Evolutionary conservation across 1,284 basidiomycete genomes (phyloP), one percentile per base, ranked within the genome.

Genomic region (Moesziomyces sp.): DNA sequence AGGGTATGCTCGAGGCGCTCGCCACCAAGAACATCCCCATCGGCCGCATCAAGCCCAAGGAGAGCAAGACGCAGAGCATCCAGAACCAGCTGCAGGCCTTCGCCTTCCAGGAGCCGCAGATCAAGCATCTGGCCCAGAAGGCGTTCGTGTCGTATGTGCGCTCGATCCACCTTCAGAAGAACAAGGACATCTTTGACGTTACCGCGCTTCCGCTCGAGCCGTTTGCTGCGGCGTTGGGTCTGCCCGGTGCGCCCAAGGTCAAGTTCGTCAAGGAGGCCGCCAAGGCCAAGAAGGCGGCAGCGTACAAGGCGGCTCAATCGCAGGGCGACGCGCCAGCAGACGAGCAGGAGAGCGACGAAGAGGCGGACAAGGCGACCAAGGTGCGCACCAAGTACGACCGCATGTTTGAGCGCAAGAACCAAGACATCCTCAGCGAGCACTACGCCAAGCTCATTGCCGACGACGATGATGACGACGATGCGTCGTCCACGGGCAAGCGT

Each of bases 351-450:
- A 84, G 75, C 0, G 85, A 84, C 35, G 81, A 56, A 6, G 59
- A 52, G 7, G 48, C 52, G 5, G 56, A 56, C 19, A 73, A 75
- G 26, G 68, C 67, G 24, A 72, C 64, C 23, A 76, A 81, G 35
- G 80, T 81, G 57, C 69, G 78, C 64, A 98, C 97, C 5, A 98
- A 97, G 86, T 97, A 98, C 84, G 97, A 99, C 85, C 90, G 94
- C 54, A 97, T 99, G 93, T 99, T 99, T 82, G 92, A 93, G 81
- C 90, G 96, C 62, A 95, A 93, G 85, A 98, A 98, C 84, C 95
- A 97, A 85, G 92, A 90, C 74, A 91, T 98, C 54, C 88, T 98
- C 19, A 94, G 94, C 0, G 89, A 91, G 70, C 95, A 97, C 84
- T 98, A 97, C 86, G 88, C 87, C 60, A 94, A 93, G 80, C 90